Conservation (phyloP, 345 rosid genomes). For the Limnanthes douglasii region DNA sequence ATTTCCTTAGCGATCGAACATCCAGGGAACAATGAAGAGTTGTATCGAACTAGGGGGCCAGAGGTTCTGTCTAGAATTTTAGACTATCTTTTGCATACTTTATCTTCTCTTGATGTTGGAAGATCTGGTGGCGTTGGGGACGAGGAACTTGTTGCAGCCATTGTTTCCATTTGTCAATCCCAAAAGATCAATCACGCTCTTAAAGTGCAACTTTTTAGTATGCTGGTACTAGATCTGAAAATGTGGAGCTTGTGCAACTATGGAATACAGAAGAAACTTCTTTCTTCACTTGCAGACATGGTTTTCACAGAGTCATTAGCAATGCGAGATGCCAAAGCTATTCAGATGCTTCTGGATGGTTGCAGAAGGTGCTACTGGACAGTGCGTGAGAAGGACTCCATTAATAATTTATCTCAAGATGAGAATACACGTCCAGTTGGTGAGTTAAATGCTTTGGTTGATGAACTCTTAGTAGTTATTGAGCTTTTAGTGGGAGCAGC, state of each 20-base stretch:
- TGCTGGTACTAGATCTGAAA: slow-evolving; percentile 78
- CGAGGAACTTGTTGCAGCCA: slow-evolving; percentile 97
- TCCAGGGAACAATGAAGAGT: slow-evolving; percentile 85
- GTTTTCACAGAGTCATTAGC: slow-evolving; percentile 87
- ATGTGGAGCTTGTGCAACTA: slow-evolving; percentile 97
- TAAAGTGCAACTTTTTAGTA: slow-evolving; percentile 89
- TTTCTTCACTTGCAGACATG: slow-evolving; percentile 96
- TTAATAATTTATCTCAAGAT: slow-evolving; percentile 40
- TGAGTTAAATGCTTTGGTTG: slow-evolving; percentile 92
- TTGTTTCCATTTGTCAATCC: slow-evolving; percentile 80
- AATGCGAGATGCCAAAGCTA: slow-evolving; percentile 95
- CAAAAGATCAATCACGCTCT: slow-evolving; percentile 75
- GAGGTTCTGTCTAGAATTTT: slow-evolving; percentile 81
- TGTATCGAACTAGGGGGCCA: slow-evolving; percentile 68
- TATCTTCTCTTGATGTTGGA: slow-evolving; percentile 47
- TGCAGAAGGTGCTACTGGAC: slow-evolving; percentile 99
- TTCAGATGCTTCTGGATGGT: slow-evolving; percentile 98
- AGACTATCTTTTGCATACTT: slow-evolving; percentile 66
- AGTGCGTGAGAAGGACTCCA: slow-evolving; percentile 73
- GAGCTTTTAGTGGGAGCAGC: slow-evolving; percentile 95
- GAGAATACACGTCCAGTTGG: slow-evolving; percentile 63
- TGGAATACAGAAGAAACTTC: slow-evolving; percentile 91
- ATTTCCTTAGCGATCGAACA: slow-evolving; percentile 72
- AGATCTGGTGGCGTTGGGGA: slow-evolving; percentile 61
- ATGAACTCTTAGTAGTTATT: slow-evolving; percentile 92